Evolutionary conservation across 805 yeast species (phyloP).

Genomic region (Lipomyces lipofer): DNA sequence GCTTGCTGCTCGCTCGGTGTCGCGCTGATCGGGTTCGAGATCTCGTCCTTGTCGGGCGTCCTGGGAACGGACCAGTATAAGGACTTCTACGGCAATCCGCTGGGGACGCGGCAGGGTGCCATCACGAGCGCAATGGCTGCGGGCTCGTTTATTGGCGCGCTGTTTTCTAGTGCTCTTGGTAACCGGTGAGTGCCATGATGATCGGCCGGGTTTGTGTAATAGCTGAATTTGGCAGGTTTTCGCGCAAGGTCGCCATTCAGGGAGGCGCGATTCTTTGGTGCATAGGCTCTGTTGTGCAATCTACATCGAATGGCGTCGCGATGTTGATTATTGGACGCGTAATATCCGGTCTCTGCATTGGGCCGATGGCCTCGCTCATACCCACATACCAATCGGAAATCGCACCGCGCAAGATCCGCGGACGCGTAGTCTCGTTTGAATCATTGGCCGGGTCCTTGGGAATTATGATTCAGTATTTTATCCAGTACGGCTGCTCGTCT

Average conservation of each 20-base stretch:
- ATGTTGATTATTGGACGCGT: constrained; percentile 48
- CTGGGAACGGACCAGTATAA: constrained; percentile 48
- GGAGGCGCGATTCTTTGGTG: constrained; percentile 29
- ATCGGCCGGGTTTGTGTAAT: constrained; percentile 50
- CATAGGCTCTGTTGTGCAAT: constrained; percentile 33
- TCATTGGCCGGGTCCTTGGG: constrained; percentile 40
- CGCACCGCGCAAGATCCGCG: constrained; percentile 35
- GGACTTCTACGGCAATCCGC: constrained; percentile 50
- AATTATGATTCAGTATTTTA: constrained; percentile 39
- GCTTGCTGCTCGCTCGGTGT: no score
- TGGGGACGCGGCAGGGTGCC: constrained; percentile 57
- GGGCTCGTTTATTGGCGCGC: no score
- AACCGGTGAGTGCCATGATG: constrained; percentile 42
- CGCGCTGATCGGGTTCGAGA: constrained; percentile 63
- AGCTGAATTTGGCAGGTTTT: constrained; percentile 50
- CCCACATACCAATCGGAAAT: constrained; percentile 41
- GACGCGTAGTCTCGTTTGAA: constrained; percentile 40
- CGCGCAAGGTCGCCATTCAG: constrained; percentile 30
- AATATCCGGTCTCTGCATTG: constrained; percentile 56
- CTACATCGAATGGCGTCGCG: constrained; percentile 41
- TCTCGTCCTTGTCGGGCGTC: constrained; percentile 64
- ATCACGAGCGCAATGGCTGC: no score
- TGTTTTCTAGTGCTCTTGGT: constrained; percentile 45
- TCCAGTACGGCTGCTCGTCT: constrained; percentile 47
- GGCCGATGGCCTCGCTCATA: constrained; percentile 55